Evolutionary conservation across 129 eudicot genomes (phyloP).

Genomic region (carrot (Daucus carota)): DNA sequence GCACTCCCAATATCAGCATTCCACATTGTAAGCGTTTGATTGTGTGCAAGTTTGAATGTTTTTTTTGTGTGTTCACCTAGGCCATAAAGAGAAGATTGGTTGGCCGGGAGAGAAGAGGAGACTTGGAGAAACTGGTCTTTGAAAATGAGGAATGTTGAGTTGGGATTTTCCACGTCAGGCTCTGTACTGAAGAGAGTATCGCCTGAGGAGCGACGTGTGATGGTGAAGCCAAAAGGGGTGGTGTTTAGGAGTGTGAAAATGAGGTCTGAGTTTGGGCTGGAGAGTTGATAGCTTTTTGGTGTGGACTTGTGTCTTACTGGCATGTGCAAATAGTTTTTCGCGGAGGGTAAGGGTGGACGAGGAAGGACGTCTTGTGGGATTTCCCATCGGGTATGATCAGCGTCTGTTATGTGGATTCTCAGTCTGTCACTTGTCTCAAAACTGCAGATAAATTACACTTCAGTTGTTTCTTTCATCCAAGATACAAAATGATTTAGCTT

Average conservation of each 20-base stretch:
- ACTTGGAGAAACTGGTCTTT: slow-evolving; percentile 74
- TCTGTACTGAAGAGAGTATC: slow-evolving; percentile 60
- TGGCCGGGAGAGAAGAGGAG: slow-evolving; percentile 61
- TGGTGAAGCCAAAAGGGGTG: slow-evolving; percentile 61
- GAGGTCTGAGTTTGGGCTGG: slow-evolving; percentile 58
- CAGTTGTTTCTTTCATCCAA: too few relatives aligned
- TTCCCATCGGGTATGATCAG: slow-evolving; percentile 61
- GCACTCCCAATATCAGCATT: slow-evolving; percentile 53
- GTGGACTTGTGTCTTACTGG: slow-evolving; percentile 12
- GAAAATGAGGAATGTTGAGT: slow-evolving; percentile 43
- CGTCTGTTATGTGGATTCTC: slow-evolving; percentile 55
- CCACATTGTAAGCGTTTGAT: slow-evolving; percentile 79
- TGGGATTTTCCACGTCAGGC: slow-evolving; percentile 18
- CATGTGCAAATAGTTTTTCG: background rate
- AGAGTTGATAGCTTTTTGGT: slow-evolving; percentile 21
- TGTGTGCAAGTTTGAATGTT: slow-evolving; percentile 42
- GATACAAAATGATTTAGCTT: background rate
- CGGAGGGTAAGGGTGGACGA: slow-evolving; percentile 21
- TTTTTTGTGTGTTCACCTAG: slow-evolving; percentile 80
- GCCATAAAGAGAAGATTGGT: slow-evolving; percentile 64
- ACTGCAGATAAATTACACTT: slow-evolving; percentile 23
- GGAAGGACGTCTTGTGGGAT: slow-evolving; percentile 48
- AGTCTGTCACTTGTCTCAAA: slow-evolving; percentile 58
- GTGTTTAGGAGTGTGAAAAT: slow-evolving; percentile 51
- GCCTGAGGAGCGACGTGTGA: slow-evolving; percentile 53